phyloP scores from a whole-genome alignment of 306 rosid species.

The Benincasa hispida region DNA sequence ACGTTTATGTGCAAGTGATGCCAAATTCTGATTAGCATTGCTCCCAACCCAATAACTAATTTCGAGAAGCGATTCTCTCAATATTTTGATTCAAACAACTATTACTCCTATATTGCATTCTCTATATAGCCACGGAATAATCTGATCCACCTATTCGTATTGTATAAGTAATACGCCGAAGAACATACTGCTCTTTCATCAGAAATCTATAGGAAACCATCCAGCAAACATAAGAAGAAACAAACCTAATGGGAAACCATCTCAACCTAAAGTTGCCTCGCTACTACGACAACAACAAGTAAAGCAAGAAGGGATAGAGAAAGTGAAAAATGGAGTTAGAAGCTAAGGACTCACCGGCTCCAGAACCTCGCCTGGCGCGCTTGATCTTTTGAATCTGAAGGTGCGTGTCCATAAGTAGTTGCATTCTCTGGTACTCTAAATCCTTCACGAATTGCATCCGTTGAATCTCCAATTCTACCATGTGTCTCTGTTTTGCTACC shows the following conservation, averaged over 20 bases:
- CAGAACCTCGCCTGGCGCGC: constrained; percentile 29
- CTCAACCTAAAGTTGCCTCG: neutral
- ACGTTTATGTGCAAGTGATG: neutral
- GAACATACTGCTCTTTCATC: neutral
- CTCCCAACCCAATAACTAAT: neutral
- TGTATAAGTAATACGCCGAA: neutral
- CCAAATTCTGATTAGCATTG: neutral
- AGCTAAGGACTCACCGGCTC: constrained; percentile 19
- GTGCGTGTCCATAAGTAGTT: constrained; percentile 50
- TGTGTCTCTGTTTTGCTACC: constrained; percentile 36
- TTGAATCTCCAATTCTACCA: constrained; percentile 59
- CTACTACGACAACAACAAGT: neutral
- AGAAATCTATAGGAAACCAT: neutral
- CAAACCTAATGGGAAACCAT: neutral
- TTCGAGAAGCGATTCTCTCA: neutral
- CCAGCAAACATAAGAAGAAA: neutral
- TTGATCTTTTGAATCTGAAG: constrained; percentile 38
- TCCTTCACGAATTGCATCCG: constrained; percentile 63
- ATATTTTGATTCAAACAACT: neutral
- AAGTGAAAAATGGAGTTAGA: neutral
- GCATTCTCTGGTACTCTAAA: constrained; percentile 53
- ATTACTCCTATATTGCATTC: neutral
- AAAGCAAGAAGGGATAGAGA: neutral
- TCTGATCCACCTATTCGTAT: neutral
- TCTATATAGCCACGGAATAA: neutral